Base-by-base conservation (phyloP, 108 stramenopile species). In the Pseudonitzschia delicatissima region DNA sequence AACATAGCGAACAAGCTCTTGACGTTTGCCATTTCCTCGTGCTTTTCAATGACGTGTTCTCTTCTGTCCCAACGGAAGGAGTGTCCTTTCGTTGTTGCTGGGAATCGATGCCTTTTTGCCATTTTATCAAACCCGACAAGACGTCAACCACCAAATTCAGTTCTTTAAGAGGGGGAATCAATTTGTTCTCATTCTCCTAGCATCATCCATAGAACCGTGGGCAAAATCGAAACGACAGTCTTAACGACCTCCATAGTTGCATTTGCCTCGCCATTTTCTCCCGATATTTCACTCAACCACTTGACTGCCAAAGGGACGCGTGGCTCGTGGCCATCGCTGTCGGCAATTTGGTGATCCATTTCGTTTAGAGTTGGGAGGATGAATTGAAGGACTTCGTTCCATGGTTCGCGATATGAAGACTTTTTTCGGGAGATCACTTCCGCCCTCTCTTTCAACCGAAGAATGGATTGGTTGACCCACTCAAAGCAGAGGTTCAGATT, bases 151-250 rank as follows among this genome's bases (percentile, higher is more conserved):
- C 53, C 7, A 55, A 11, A 0, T 55, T 55, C 53, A 55, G n/a
- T 27, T 55, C 53, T 13, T 55, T 18, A 37, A 61, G 60, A n/a
- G 36, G 60, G 8, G 15, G 7, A n/a, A 42, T 37, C 0, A 17
- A 9, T 23, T 8, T 42, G 6, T 35, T 21, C 21, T 48, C 57
- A 44, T 42, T 40, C 60, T 26, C 68, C 45, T 29, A 32, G 18
- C 39, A 37, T 25, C 68, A 68, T 68, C 68, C 68, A 68, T 13
- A 45, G 37, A 20, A 45, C n/a, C 6, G 29, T 25, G 11, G 68
- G 45, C 44, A 68, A 2, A 11, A 64, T 29, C 8, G 45, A 42
- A 33, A 64, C 29, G 5, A 48, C 29, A 20, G 25, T 32, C 20
- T 45, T 26, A n/a, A 64, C 32, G 2, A 64, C 18, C 21, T 33